Conservation (phyloP, 371 early-diverging fungal species). For the Aphelidium insulamus region DNA sequence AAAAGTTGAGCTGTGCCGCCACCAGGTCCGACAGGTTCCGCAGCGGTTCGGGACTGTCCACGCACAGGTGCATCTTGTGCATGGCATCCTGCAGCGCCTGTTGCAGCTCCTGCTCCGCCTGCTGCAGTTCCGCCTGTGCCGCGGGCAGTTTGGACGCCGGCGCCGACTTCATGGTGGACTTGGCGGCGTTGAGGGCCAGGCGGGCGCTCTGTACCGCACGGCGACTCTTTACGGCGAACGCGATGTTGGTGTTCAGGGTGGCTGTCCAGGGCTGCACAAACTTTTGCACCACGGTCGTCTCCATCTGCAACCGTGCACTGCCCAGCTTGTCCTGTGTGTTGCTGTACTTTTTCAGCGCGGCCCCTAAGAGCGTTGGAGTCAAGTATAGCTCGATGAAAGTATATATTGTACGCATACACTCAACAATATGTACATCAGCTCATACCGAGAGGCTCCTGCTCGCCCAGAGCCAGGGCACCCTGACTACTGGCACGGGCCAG, state of each 20-base stretch:
- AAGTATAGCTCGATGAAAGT: not conserved
- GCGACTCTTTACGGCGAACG: slow-evolving; percentile 58
- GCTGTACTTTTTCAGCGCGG: slow-evolving; percentile 60
- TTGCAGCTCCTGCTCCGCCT: slow-evolving; percentile 79
- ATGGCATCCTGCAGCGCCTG: slow-evolving; percentile 76
- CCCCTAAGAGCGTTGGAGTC: slow-evolving; percentile 27
- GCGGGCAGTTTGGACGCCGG: slow-evolving; percentile 37
- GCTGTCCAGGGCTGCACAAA: slow-evolving; percentile 49
- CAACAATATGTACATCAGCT: not conserved
- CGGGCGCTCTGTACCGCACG: slow-evolving; percentile 51
- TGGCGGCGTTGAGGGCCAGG: slow-evolving; percentile 58
- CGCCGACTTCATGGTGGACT: slow-evolving; percentile 42
- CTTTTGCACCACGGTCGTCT: slow-evolving; percentile 33
- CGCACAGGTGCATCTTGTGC: slow-evolving; percentile 64
- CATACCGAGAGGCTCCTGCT: slow-evolving; percentile 47
- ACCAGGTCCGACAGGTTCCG: slow-evolving; percentile 61
- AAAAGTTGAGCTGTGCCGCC: slow-evolving; percentile 62
- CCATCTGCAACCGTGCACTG: slow-evolving; percentile 45
- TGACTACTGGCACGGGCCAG: slow-evolving; percentile 39
- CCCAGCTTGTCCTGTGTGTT: slow-evolving; percentile 60
- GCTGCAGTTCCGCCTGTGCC: slow-evolving; percentile 52
- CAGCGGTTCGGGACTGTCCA: slow-evolving; percentile 65
- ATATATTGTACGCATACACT: not conserved
- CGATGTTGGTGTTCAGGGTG: slow-evolving; percentile 45
- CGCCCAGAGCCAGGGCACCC: slow-evolving; percentile 34